Percentiles rank a stretch among this genome's conserved stretches.
Conservation (phyloP, 1,139 yeast genomes). For the Ogataea hybrid region DNA sequence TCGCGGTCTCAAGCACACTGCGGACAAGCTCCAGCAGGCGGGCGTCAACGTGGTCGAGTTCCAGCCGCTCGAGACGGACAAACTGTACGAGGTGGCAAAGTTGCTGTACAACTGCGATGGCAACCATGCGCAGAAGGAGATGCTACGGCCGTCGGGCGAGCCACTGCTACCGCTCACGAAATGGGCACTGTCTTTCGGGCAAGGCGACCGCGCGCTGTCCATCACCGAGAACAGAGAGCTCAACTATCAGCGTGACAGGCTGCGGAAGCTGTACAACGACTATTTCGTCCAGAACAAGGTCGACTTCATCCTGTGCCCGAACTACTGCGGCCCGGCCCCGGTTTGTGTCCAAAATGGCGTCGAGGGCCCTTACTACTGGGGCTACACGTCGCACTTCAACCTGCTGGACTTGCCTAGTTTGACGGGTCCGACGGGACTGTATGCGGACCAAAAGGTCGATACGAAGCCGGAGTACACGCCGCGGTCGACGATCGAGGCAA, state of each 20-base stretch:
- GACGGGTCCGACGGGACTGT: constrained; percentile 58
- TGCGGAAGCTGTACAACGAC: constrained; percentile 54
- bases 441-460: constrained; percentile 45
- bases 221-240: constrained; percentile 49
- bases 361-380: constrained; percentile 69
- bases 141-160: constrained; percentile 62
- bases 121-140: constrained; percentile 49
- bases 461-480: constrained; percentile 27
- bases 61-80: constrained; percentile 49
- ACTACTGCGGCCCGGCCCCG: constrained; percentile 72
- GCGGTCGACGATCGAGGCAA: constrained; percentile 46
- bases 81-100: constrained; percentile 51
- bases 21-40: constrained; percentile 38
- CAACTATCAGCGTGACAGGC: constrained; percentile 48
- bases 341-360: constrained; percentile 40
- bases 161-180: constrained; percentile 59
- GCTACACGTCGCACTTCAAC: constrained; percentile 69
- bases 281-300: constrained; percentile 53
- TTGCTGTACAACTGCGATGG: constrained; percentile 59
- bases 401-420: constrained; percentile 62
- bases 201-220: constrained; percentile 46
- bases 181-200: constrained; percentile 57
- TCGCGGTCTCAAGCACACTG: constrained; percentile 44
- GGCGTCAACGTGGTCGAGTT: constrained; percentile 49
- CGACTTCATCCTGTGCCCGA: constrained; percentile 68